Conservation (phyloP, 2,329 filamentous ascomycete genomes). For the Blastomyces silverae region DNA sequence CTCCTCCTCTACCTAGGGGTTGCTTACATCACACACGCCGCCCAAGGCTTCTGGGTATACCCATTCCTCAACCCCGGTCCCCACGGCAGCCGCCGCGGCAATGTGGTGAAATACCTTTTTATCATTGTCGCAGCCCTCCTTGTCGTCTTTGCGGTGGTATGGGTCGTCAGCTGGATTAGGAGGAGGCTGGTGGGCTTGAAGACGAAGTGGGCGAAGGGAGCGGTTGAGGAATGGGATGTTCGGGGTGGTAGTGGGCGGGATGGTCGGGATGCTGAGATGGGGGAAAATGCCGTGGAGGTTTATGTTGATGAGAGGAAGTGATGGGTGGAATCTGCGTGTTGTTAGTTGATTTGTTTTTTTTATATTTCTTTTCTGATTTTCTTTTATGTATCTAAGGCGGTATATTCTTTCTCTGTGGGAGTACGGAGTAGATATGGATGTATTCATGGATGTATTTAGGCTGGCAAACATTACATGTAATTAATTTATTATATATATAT, state of each 20-base stretch:
- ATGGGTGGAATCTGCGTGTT: background rate
- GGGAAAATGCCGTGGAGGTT: background rate
- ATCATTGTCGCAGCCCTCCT: conserved; percentile 50
- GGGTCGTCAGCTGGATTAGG: conserved; percentile 47
- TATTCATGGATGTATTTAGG: too few species aligned
- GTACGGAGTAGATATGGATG: background rate
- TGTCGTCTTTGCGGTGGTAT: conserved; percentile 46
- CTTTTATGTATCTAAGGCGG: background rate
- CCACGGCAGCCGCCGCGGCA: conserved; percentile 42
- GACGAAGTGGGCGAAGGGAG: conserved; percentile 32
- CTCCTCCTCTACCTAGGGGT: conserved; percentile 65
- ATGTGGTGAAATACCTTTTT: conserved; percentile 59
- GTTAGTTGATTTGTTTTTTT: too few species aligned
- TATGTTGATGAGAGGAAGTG: background rate
- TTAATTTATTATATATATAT: background rate
- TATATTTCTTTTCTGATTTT: too few species aligned
- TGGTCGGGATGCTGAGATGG: conserved; percentile 19
- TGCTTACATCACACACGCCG: conserved; percentile 65
- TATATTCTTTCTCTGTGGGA: background rate
- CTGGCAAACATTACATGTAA: background rate
- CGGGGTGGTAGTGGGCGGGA: conserved; percentile 33
- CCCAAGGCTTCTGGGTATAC: conserved; percentile 70
- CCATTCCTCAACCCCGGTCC: conserved; percentile 61
- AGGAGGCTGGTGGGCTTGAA: conserved; percentile 32
- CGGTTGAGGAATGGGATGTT: conserved; percentile 33